Percentiles rank a stretch among this genome's conserved stretches.
Evolutionary conservation across 768 basidiomycete genomes (phyloP).

Genomic region (Kwoniella botswanensis): DNA sequence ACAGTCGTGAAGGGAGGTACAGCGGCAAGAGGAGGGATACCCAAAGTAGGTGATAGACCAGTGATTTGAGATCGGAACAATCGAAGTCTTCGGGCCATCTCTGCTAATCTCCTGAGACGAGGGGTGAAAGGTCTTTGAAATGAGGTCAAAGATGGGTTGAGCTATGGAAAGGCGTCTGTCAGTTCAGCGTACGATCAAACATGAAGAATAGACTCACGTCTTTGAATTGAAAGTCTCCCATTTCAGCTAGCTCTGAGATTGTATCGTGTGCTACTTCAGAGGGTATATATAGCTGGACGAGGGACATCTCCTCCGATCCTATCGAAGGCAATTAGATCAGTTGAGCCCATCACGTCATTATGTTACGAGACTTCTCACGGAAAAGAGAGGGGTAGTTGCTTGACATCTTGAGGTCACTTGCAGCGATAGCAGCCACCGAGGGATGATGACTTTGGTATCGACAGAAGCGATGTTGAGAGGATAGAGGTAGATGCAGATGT

Average conservation of each 20-base stretch:
- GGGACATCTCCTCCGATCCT: slow-evolving; percentile 98
- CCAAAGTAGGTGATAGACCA: slow-evolving; percentile 80
- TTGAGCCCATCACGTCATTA: neutral
- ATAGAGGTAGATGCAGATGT: slow-evolving; percentile 3
- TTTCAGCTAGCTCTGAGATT: slow-evolving; percentile 90
- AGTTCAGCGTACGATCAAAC: neutral
- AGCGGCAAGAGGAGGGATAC: slow-evolving; percentile 82
- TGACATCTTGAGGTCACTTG: slow-evolving; percentile 62
- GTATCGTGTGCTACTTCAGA: slow-evolving; percentile 97
- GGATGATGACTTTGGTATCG: neutral
- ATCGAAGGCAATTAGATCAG: slow-evolving; percentile 7
- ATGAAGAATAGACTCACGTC: slow-evolving; percentile 68
- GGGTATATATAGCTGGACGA: slow-evolving; percentile 95
- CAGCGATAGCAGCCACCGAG: slow-evolving; percentile 10
- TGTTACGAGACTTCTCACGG: slow-evolving; percentile 64
- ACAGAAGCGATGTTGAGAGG: neutral
- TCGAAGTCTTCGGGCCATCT: slow-evolving; percentile 91
- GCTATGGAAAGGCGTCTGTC: slow-evolving; percentile 61
- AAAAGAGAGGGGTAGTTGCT: slow-evolving; percentile 83
- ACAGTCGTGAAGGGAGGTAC: slow-evolving; percentile 84
- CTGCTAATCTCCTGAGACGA: slow-evolving; percentile 91
- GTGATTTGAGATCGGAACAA: slow-evolving; percentile 86
- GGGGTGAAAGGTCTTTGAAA: slow-evolving; percentile 98
- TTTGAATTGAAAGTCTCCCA: slow-evolving; percentile 95
- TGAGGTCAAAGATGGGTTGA: slow-evolving; percentile 92